phyloP scores from a whole-genome alignment of 1,284 basidiomycete species.

The Tylopilus microsporus region DNA sequence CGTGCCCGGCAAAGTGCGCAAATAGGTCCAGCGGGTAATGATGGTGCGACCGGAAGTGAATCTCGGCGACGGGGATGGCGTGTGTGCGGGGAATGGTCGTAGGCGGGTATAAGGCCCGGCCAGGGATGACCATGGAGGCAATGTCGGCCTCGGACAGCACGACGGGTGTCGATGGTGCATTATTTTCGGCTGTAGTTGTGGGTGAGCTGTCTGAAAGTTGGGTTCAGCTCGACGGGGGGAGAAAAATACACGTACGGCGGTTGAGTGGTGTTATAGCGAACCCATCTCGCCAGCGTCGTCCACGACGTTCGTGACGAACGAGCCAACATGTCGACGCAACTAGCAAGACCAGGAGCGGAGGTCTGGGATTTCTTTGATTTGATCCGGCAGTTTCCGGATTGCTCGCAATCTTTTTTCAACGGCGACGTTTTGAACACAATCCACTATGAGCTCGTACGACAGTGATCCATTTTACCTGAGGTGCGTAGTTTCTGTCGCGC shows the following conservation, averaged over 20 bases:
- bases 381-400: background rate
- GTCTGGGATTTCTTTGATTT: background rate
- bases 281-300: constrained; percentile 20
- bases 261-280: constrained; percentile 13
- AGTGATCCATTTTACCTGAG: constrained; percentile 81
- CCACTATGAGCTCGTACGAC: constrained; percentile 47
- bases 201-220: background rate
- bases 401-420: background rate
- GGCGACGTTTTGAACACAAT: constrained; percentile 15
- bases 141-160: constrained; percentile 42
- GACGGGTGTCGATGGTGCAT: constrained; percentile 5
- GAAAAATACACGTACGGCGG: constrained; percentile 13
- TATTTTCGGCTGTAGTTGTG: constrained; percentile 2
- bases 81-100: constrained; percentile 61
- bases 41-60: constrained; percentile 81
- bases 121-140: constrained; percentile 52
- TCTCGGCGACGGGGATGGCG: constrained; percentile 73
- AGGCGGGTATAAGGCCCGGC: constrained; percentile 51
- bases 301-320: constrained; percentile 16
- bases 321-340: constrained; percentile 18
- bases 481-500: constrained; percentile 38
- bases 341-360: background rate
- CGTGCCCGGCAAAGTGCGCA: constrained; percentile 79
- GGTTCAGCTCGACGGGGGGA: background rate
- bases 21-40: constrained; percentile 71